Evolutionary conservation across 768 basidiomycete genomes (phyloP).

Genomic region (Russula compacta): DNA sequence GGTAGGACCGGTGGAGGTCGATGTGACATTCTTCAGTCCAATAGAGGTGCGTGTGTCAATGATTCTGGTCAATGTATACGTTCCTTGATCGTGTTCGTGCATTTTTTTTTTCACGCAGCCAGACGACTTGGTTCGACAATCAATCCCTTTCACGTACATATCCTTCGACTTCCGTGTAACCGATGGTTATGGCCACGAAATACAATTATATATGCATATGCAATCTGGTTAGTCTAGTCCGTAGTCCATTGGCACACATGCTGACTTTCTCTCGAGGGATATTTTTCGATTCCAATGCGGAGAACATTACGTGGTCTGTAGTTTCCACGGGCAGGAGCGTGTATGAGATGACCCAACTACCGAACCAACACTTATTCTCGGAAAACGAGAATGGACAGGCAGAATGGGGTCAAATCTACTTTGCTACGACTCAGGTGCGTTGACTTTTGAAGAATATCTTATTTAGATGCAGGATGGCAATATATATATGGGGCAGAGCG

Average conservation of each 20-base stretch:
- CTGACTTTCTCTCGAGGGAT: background rate
- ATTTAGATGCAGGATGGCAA: background rate
- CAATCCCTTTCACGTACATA: slow-evolving; percentile 29
- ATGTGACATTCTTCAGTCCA: slow-evolving; percentile 12
- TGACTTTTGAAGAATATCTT: background rate
- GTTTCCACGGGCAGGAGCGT: background rate
- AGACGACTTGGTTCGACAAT: slow-evolving; percentile 20
- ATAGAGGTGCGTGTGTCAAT: slow-evolving; percentile 11
- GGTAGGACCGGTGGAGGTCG: background rate
- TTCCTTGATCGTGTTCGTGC: background rate
- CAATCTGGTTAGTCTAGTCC: slow-evolving; percentile 21
- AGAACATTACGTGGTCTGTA: slow-evolving; percentile 1
- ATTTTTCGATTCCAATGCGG: background rate
- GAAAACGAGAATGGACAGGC: slow-evolving; percentile 3
- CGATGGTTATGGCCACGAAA: slow-evolving; percentile 24
- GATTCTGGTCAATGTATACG: background rate
- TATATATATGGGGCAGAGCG: background rate
- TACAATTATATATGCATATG: slow-evolving; percentile 28
- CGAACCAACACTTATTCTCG: background rate
- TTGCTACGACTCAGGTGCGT: slow-evolving; percentile 7
- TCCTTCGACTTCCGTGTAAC: slow-evolving; percentile 20
- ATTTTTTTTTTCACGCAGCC: background rate
- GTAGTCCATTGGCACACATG: too few relatives aligned
- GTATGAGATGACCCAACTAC: background rate
- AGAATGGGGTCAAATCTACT: slow-evolving; percentile 12